Base-by-base conservation (phyloP, 2,329 filamentous ascomycete genomes). In the Calonectria montana region DNA sequence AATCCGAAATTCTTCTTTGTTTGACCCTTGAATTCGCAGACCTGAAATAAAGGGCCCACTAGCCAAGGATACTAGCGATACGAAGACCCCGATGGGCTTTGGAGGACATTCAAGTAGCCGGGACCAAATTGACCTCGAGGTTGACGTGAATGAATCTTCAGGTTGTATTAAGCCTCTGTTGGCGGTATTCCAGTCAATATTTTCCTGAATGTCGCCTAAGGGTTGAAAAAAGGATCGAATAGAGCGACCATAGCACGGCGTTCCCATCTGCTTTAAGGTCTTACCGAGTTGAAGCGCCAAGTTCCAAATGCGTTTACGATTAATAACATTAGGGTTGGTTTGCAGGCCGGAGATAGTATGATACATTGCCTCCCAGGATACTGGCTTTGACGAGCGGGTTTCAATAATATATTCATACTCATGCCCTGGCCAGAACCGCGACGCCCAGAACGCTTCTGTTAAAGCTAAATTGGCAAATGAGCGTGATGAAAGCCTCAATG, bases 401-500 rank as follows among this genome's bases (percentile, higher is more conserved):
- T 73, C 69, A 18, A 67, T 69, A 6, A 72, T 45, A 18, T 65
- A 16, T 2, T 69, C 65, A 47, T 61, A 73, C 12, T 73, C 72
- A 16, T 69, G 23, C 16, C 59, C 68, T 13, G 37, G 41, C 39
- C 35, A 37, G 23, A 72, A 72, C 23, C 72, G 37, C 8, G 72
- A 71, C 10, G 69, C 65, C 71, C 71, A 73, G 27, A 73, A 73
- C 1, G 65, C 2, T 39, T 71, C 71, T 1, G 71, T 39, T 15
- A 71, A 53, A 5, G n/a, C 47, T 13, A 69, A 8, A 5, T 31
- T 66, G n/a, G 69, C 31, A 13, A 69, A 66, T 2, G 18, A 25
- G 13, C 59, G 69, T 1, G 72, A 73, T 6, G 53, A 39, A 41
- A 25, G 13, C 12, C 69, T 65, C 18, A 73, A 55, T 2, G 3